These are phyloP conservation scores for Hemileccinum impolitum DNA, from an alignment of 768 basidiomycete species.

Conservation along the genomic window DNA sequence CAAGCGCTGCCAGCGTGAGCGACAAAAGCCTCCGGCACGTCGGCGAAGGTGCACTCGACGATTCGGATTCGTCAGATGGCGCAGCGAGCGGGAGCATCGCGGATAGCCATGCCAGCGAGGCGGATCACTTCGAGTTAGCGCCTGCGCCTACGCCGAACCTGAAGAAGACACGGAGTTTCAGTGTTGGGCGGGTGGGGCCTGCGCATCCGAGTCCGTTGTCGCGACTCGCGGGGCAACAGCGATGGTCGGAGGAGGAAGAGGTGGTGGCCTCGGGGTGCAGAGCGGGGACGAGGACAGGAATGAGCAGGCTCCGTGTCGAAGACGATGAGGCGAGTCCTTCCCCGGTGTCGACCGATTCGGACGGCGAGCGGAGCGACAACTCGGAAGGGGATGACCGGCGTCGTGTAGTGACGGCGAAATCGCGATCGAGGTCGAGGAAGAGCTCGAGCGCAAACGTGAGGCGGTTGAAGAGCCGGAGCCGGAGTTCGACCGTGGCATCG, in stretches of 20 bases:
- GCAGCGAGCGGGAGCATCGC: conserved; percentile 17
- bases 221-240: conserved; percentile 48
- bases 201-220: conserved; percentile 68
- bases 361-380: conserved; percentile 42
- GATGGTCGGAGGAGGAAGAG: conserved; percentile 52
- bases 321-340: conserved; percentile 54
- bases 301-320: conserved; percentile 31
- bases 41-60: conserved; percentile 75
- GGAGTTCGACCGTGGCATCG: conserved; percentile 67
- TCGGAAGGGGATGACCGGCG: conserved; percentile 11
- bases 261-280: conserved; percentile 35
- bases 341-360: conserved; percentile 60
- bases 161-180: conserved; percentile 39
- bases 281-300: neutral
- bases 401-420: conserved; percentile 1
- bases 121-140: conserved; percentile 33
- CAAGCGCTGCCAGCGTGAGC: conserved; percentile 34
- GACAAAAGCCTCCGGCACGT: conserved; percentile 56
- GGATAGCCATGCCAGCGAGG: conserved; percentile 26
- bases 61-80: conserved; percentile 62
- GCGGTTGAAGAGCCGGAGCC: conserved; percentile 42
- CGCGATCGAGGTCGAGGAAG: conserved; percentile 28
- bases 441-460: conserved; percentile 20
- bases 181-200: conserved; percentile 21
- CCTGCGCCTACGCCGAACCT: conserved; percentile 19